Percentiles rank a stretch among this genome's conserved stretches.
These are phyloP conservation scores for Aspergillus sp. DNA, from an alignment of 2,329 filamentous ascomycete species.

Conservation along the genomic window DNA sequence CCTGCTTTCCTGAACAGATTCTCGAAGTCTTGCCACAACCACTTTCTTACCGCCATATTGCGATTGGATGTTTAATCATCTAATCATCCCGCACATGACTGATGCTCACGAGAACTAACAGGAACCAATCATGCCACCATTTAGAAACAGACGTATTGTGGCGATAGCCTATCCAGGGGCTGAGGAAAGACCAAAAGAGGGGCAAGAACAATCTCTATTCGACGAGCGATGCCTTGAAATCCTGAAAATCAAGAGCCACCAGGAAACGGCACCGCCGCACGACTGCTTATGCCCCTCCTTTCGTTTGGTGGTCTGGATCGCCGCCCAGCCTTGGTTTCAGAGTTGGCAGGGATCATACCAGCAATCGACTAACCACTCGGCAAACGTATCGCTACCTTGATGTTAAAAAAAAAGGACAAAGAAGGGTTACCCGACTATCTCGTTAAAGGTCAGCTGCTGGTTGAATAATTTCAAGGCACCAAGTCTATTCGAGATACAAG, in stretches of 20 bases:
- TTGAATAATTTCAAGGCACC: too few species aligned
- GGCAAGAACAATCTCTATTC: neutral
- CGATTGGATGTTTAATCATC: neutral
- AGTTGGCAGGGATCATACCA: slow-evolving; percentile 4
- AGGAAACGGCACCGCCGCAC: neutral
- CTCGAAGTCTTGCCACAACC: neutral
- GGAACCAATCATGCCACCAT: slow-evolving; percentile 14
- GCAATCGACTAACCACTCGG: neutral
- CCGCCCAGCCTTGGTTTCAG: slow-evolving; percentile 4
- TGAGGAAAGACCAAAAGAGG: slow-evolving; percentile 2
- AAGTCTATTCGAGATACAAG: neutral
- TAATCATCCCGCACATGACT: neutral
- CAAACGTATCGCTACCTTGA: neutral
- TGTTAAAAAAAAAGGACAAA: neutral
- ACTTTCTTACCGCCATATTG: neutral
- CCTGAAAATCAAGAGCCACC: slow-evolving; percentile 5
- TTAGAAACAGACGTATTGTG: neutral
- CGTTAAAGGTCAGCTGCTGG: too few species aligned
- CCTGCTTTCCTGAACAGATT: neutral
- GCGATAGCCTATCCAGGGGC: slow-evolving; percentile 7
- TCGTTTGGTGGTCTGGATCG: slow-evolving; percentile 1
- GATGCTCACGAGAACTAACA: neutral
- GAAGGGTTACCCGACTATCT: neutral
- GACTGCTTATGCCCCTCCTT: neutral
- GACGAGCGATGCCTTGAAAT: neutral